Conservation (phyloP, 441 rosid species). For the Breynia disticha region DNA sequence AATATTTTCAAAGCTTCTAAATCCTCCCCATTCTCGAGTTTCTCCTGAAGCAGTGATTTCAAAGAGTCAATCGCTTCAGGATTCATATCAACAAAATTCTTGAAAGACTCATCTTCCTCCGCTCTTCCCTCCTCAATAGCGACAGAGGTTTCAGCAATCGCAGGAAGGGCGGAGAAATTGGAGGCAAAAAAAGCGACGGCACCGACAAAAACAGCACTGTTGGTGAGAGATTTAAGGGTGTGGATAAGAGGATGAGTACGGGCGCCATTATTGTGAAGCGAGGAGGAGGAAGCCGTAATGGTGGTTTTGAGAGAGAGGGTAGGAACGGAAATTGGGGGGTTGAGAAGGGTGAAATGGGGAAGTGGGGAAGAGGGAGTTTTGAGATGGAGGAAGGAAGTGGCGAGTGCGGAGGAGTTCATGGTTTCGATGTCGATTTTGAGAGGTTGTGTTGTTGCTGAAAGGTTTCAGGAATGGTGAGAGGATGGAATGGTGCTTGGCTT, state of each 20-base stretch:
- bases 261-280: neutral
- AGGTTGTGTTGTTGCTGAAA: too few species aligned
- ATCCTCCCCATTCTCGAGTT: slow-evolving; percentile 69
- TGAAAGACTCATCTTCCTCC: slow-evolving; percentile 30
- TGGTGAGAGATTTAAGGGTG: slow-evolving; percentile 35
- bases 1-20: slow-evolving; percentile 54
- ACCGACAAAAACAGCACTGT: slow-evolving; percentile 39
- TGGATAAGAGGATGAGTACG: slow-evolving; percentile 12
- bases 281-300: slow-evolving; percentile 17
- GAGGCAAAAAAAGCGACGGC: slow-evolving; percentile 37
- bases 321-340: slow-evolving; percentile 12
- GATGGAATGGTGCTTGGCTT: too few species aligned
- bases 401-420: slow-evolving; percentile 35
- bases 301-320: slow-evolving; percentile 8
- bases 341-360: slow-evolving; percentile 7
- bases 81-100: too few species aligned
- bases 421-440: too few species aligned
- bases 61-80: slow-evolving; percentile 46
- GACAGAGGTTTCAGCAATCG: slow-evolving; percentile 41
- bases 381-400: slow-evolving; percentile 25
- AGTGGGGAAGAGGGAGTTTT: slow-evolving; percentile 17
- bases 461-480: too few species aligned
- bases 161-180: slow-evolving; percentile 33
- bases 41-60: slow-evolving; percentile 50
- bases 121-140: slow-evolving; percentile 23